Conservation (phyloP, 2,329 filamentous ascomycete genomes). For the Byssothecium circinans region DNA sequence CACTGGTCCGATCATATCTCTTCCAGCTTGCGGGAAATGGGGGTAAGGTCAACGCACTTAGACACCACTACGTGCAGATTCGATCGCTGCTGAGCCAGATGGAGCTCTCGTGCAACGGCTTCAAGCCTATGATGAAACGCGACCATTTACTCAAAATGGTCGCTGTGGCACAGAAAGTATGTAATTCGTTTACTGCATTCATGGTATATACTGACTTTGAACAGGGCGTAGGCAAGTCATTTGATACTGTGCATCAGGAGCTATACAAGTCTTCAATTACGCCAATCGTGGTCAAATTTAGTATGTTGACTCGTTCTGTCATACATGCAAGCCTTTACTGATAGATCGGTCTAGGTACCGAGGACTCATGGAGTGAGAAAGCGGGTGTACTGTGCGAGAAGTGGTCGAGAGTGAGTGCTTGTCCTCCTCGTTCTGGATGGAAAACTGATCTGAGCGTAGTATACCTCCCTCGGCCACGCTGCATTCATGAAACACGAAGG, state of each 20-base stretch:
- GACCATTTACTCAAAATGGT: slow-evolving; percentile 7
- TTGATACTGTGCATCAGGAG: background rate
- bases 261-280: background rate
- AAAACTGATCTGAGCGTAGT: background rate
- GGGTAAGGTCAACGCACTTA: background rate
- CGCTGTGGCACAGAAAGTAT: no score
- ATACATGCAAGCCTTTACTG: no score
- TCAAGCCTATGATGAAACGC: slow-evolving; percentile 7
- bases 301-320: no score
- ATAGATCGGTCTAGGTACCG: no score
- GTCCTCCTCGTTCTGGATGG: no score
- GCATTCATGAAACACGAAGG: slow-evolving; percentile 5
- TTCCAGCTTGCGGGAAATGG: slow-evolving; percentile 1
- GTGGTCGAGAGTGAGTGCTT: background rate
- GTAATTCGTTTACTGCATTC: no score
- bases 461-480: background rate
- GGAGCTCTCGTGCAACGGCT: slow-evolving; percentile 3
- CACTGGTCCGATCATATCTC: slow-evolving; percentile 1
- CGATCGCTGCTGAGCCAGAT: slow-evolving; percentile 1
- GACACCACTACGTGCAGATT: background rate
- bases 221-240: background rate
- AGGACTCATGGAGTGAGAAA: background rate
- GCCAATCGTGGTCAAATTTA: slow-evolving; percentile 1
- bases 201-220: no score
- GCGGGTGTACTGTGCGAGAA: background rate